Evolutionary conservation across 164 flowering plant species (phyloP).

Genomic region (Macadamia integrifolia): DNA sequence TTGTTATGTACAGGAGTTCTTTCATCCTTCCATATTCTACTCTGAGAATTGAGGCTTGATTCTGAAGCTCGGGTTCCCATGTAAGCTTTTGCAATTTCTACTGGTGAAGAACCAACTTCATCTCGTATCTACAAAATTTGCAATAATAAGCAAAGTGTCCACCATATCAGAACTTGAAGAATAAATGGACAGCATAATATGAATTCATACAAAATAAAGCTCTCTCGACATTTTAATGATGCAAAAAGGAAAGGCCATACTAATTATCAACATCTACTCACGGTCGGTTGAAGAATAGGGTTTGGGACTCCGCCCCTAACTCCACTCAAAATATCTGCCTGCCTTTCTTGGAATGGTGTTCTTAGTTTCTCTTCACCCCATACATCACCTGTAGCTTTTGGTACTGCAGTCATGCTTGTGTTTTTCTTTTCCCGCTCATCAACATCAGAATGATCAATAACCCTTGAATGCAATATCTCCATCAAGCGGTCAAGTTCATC

Average conservation of each 20-base stretch:
- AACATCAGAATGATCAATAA: slow-evolving; percentile 29
- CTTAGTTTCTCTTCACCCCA: slow-evolving; percentile 18
- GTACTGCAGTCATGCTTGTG: slow-evolving; percentile 7
- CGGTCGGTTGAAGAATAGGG: slow-evolving; percentile 30
- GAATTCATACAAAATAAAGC: neutral
- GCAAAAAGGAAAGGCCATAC: neutral
- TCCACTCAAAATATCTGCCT: slow-evolving; percentile 16
- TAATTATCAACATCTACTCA: slow-evolving; percentile 20
- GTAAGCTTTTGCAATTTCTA: slow-evolving; percentile 88
- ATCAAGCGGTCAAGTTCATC: slow-evolving; percentile 57
- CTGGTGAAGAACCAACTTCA: slow-evolving; percentile 70
- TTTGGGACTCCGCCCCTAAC: slow-evolving; percentile 23
- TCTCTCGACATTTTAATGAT: neutral
- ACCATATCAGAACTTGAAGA: neutral
- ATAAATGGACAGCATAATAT: neutral
- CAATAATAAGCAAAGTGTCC: neutral
- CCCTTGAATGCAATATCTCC: slow-evolving; percentile 55
- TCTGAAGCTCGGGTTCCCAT: slow-evolving; percentile 58
- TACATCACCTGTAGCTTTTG: slow-evolving; percentile 16
- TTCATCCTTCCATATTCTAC: slow-evolving; percentile 28
- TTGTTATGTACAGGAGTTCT: slow-evolving; percentile 18
- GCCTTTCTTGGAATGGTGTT: slow-evolving; percentile 20
- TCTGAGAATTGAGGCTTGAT: slow-evolving; percentile 25
- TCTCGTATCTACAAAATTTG: slow-evolving; percentile 36
- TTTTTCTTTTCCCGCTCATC: slow-evolving; percentile 18